These are phyloP conservation scores for Populus hybrid DNA, from an alignment of 441 rosid genomes.

Conservation along the genomic window DNA sequence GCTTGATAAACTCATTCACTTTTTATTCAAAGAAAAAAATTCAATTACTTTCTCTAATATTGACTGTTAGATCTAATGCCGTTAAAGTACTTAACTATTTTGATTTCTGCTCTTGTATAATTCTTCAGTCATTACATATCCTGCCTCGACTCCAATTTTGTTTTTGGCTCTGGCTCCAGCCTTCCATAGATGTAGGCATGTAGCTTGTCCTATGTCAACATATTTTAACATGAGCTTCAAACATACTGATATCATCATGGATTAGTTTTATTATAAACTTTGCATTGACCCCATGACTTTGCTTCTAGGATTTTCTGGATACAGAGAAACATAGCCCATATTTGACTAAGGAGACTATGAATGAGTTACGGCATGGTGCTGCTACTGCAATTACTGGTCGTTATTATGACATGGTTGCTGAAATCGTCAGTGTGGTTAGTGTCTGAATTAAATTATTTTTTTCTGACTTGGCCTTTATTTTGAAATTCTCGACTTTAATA, in stretches of 20 bases:
- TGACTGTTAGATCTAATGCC: not conserved
- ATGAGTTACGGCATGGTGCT: constrained; percentile 45
- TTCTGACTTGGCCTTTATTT: not conserved
- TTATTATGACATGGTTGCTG: constrained; percentile 77
- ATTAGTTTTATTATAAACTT: not conserved
- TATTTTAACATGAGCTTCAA: not conserved
- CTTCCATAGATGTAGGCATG: not conserved
- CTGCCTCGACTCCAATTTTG: not conserved
- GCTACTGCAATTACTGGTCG: constrained; percentile 71
- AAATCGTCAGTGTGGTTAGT: constrained; percentile 83
- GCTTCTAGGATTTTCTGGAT: constrained; percentile 64
- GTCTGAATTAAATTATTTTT: constrained; percentile 15
- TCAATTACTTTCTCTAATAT: not conserved
- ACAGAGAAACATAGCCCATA: constrained; percentile 67
- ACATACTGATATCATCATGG: not conserved
- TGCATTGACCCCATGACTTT: not conserved
- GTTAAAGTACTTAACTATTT: not conserved
- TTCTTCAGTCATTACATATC: not conserved
- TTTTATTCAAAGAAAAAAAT: too few relatives aligned
- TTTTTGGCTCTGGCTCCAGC: not conserved
- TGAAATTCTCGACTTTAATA: not conserved
- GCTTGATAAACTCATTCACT: not conserved
- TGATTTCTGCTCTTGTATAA: not conserved
- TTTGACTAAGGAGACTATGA: constrained; percentile 59
- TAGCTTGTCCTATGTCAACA: not conserved